Evolutionary conservation across 495 filamentous ascomycete species (phyloP), one percentile per base, ranked within the genome.

Genomic region (Tuber calosporum): DNA sequence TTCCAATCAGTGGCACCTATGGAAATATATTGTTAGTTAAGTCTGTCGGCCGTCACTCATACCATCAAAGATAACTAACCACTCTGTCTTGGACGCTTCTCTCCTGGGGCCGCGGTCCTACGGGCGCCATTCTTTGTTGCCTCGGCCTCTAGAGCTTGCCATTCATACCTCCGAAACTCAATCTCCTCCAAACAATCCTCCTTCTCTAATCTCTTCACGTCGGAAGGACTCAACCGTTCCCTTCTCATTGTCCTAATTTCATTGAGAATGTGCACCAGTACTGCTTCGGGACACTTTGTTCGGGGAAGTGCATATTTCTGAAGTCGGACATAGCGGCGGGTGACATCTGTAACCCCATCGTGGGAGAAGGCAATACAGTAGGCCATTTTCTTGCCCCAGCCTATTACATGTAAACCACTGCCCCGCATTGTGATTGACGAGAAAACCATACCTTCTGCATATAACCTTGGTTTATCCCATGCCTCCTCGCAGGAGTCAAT

Each of bases 341-440:
- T 99, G 38, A 99, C 95, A 82, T 99, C 95, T 72, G 91, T 94
- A 41, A 92, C 94, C 58, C 95, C 95, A 76, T 99, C 95, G 75
- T 91, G 92, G 48, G 93, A 96, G 83, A 99, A 99, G 53, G 95
- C 95, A 74, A 99, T 89, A 84, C 93, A 97, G 84, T 99, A 99
- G 0, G 92, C 91, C 84, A 98, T 90, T 84, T 96, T 94, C 82
- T 94, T 93, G 70, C 90, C 87, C 95, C 95, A 99, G 74, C 90
- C 88, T 62, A 34, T 34, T 30, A 62, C 11, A 34, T 13, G 26
- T 62, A 34, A 62, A 62, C 26, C 26, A 62, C 26, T 19, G 7
- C 34, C 3, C 53, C 17, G 13, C 13, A 34, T 62, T 90, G 72
- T 66, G 48, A 38, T 53, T 26, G 70, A 20, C 62, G 37, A 22